Evolutionary conservation across 495 filamentous ascomycete species (phyloP).

Genomic region (Penicillium soppii): DNA sequence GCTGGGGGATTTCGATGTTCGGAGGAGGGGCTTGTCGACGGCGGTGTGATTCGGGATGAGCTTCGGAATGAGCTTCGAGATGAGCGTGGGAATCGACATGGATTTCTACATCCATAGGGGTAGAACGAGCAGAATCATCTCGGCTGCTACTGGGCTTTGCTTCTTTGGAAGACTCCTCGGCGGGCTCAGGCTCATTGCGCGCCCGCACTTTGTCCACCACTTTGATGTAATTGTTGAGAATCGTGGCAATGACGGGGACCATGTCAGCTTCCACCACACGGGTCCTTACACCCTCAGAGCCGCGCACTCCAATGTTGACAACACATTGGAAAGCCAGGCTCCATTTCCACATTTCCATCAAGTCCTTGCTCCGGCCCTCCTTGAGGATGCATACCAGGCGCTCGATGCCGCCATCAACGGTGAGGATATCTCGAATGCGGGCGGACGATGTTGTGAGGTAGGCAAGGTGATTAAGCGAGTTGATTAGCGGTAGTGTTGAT

Average conservation of each 20-base stretch:
- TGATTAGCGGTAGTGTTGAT: conserved; percentile 94
- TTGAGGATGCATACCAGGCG: conserved; percentile 95
- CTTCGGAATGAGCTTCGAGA: conserved; percentile 44
- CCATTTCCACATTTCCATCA: conserved; percentile 99
- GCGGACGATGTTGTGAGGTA: conserved; percentile 99
- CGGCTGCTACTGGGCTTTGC: conserved; percentile 26
- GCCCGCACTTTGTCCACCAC: conserved; percentile 88
- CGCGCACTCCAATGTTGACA: conserved; percentile 96
- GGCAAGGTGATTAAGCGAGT: conserved; percentile 96
- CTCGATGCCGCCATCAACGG: conserved; percentile 97
- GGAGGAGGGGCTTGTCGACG: conserved; percentile 70
- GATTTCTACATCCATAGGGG: conserved; percentile 9
- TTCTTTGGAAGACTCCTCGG: conserved; percentile 50
- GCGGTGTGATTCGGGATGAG: conserved; percentile 41
- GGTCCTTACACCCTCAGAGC: conserved; percentile 89
- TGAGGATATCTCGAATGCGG: conserved; percentile 94
- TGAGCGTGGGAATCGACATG: conserved; percentile 40
- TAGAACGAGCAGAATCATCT: conserved; percentile 18
- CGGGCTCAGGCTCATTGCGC: conserved; percentile 69
- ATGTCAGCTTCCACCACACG: conserved; percentile 97
- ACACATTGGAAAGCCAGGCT: conserved; percentile 98
- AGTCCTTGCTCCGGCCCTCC: conserved; percentile 89
- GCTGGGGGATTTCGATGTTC: conserved; percentile 70
- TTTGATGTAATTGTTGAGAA: conserved; percentile 96
- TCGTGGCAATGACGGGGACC: conserved; percentile 98